These are phyloP conservation scores for Phytophthora pisi DNA, from an alignment of 352 stramenopile genomes.

Conservation along the genomic window DNA sequence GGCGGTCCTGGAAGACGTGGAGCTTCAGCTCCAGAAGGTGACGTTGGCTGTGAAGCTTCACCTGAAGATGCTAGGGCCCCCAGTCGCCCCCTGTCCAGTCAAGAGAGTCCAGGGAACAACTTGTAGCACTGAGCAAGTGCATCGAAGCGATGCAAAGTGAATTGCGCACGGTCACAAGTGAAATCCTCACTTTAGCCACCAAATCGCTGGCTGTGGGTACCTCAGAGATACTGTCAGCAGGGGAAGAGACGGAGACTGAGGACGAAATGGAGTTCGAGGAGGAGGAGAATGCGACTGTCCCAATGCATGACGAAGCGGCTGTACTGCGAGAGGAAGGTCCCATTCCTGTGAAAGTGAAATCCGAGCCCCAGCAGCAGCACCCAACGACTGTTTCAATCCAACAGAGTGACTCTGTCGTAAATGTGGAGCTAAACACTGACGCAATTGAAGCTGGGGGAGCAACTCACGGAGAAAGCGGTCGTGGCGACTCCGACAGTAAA, in stretches of 20 bases:
- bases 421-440: background rate
- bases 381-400: background rate
- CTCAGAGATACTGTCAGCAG: background rate
- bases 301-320: background rate
- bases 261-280: background rate
- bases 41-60: background rate
- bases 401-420: background rate
- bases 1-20: background rate
- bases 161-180: background rate
- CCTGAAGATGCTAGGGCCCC: background rate
- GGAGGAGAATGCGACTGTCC: background rate
- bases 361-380: background rate
- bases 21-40: background rate
- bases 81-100: background rate
- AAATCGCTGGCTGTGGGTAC: background rate
- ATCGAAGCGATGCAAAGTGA: background rate
- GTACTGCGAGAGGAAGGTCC: background rate
- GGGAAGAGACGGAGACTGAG: background rate
- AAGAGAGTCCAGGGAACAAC: background rate
- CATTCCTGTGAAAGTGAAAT: background rate
- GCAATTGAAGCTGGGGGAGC: background rate
- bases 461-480: background rate
- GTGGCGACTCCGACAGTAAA: background rate
- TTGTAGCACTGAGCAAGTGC: background rate
- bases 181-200: background rate